Conservation (phyloP, 371 early-diverging fungal species). For the Catenaria anguillulae region DNA sequence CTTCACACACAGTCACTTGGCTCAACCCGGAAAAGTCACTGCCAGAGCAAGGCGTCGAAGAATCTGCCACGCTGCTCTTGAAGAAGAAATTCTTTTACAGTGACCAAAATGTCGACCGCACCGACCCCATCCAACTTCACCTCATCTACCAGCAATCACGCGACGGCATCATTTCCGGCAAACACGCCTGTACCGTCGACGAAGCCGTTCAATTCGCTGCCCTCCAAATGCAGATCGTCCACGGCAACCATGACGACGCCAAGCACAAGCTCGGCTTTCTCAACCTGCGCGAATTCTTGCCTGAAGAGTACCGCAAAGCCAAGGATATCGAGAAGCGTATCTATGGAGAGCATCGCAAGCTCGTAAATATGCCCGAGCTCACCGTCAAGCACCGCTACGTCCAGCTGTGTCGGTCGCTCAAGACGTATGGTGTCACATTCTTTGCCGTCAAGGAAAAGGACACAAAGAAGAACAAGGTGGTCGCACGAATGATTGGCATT, state of each 20-base stretch:
- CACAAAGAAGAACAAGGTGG: slow-evolving; percentile 24
- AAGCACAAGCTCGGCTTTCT: slow-evolving; percentile 29
- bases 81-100: slow-evolving; percentile 40
- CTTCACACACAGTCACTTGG: slow-evolving; percentile 27
- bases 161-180: slow-evolving; percentile 30
- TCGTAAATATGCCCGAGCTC: slow-evolving; percentile 31
- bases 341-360: slow-evolving; percentile 28
- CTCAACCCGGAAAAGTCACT: slow-evolving; percentile 34
- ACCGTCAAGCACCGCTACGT: slow-evolving; percentile 41
- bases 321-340: slow-evolving; percentile 32
- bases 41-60: slow-evolving; percentile 32
- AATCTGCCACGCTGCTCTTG: slow-evolving; percentile 26
- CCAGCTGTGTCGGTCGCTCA: slow-evolving; percentile 31
- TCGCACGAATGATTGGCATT: slow-evolving; percentile 28
- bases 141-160: slow-evolving; percentile 30
- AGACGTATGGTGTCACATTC: slow-evolving; percentile 41
- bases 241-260: slow-evolving; percentile 36
- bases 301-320: slow-evolving; percentile 28
- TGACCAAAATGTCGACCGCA: slow-evolving; percentile 35
- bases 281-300: slow-evolving; percentile 28
- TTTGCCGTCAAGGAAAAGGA: slow-evolving; percentile 31
- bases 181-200: slow-evolving; percentile 32
- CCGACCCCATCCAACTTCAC: slow-evolving; percentile 39
- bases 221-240: slow-evolving; percentile 32
- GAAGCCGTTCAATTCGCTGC: slow-evolving; percentile 37